Conservation (phyloP, 73 alveolate species). For the Paramecium pentaurelia region DNA sequence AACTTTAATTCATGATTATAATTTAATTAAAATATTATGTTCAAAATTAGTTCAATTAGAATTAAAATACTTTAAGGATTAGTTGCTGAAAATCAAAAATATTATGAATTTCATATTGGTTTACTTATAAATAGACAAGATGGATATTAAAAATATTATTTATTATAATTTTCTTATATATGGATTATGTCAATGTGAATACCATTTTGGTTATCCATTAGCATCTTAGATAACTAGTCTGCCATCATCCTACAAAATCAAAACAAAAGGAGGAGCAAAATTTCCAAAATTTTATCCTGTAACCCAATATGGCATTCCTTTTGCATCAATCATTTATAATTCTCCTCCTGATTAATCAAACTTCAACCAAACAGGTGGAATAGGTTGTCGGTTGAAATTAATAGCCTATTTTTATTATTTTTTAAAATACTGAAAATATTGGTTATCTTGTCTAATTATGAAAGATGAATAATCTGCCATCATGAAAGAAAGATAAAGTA, state of each 20-base stretch:
- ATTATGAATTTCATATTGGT: background rate
- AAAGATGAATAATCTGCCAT: slow-evolving; percentile 3
- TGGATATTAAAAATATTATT: background rate
- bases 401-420: background rate
- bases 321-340: slow-evolving; percentile 24
- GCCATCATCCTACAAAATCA: slow-evolving; percentile 4
- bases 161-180: background rate
- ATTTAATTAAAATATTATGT: background rate
- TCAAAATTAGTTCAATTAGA: background rate
- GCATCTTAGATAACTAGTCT: slow-evolving; percentile 21
- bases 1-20: slow-evolving; percentile 25
- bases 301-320: slow-evolving; percentile 20
- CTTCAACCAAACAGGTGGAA: slow-evolving; percentile 11
- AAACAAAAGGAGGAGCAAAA: slow-evolving; percentile 19
- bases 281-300: background rate
- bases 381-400: background rate
- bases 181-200: background rate
- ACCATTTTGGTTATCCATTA: slow-evolving; percentile 22
- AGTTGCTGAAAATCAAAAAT: background rate
- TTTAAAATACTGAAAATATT: background rate
- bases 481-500: slow-evolving; percentile 1
- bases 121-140: background rate
- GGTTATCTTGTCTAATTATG: slow-evolving; percentile 37
- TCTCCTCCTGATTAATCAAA: slow-evolving; percentile 32
- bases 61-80: background rate